Evolutionary conservation across 148 eudicot genomes (phyloP), one percentile per base, ranked within the genome.

Genomic region (Mesembryanthemum crystallinum): DNA sequence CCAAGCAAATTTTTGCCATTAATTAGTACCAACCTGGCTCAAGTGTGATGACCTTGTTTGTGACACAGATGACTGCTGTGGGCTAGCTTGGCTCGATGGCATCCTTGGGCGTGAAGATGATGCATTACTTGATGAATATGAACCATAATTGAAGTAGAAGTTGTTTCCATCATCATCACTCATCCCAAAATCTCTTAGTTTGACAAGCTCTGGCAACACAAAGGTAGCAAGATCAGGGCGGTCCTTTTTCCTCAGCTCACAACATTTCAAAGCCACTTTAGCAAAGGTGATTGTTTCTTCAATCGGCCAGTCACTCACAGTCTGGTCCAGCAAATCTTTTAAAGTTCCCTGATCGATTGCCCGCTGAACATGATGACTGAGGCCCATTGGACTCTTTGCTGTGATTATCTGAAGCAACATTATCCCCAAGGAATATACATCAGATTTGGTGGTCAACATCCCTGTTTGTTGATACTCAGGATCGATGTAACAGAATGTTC

Each of bases 381-480:
- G 83, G 32, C 92, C 92, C 97, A 92, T 92, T 12, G 97, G 87
- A 3, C 90, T 79, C 77, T 79, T 87, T 20, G 89, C 97, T 0
- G 97, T 92, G 71, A 92, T 86, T n/a, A 92, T 82, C 80, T 92
- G 92, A 71, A 92, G 86, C 64, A 92, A 67, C 88, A 92, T 65
- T 23, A 92, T 75, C 25, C 97, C 97, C 8, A 92, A 73, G 1
- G 97, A 92, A 73, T 92, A 92, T 51, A 92, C 76, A 69, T 92
- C 97, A 3, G 97, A 92, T 84, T 88, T 92, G 5, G 90, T 87
- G 76, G 86, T 89, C 59, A 92, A 75, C 85, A 81, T 87, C 25
- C 97, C 97, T 0, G 91, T 86, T 61, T 90, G 94, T 61, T 92
- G 97, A 72, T 92, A 92, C 76, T 92, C 97, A 12, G 97, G 97